Base-by-base conservation (phyloP, 768 basidiomycete species). In the Rhodotorula graminis region DNA sequence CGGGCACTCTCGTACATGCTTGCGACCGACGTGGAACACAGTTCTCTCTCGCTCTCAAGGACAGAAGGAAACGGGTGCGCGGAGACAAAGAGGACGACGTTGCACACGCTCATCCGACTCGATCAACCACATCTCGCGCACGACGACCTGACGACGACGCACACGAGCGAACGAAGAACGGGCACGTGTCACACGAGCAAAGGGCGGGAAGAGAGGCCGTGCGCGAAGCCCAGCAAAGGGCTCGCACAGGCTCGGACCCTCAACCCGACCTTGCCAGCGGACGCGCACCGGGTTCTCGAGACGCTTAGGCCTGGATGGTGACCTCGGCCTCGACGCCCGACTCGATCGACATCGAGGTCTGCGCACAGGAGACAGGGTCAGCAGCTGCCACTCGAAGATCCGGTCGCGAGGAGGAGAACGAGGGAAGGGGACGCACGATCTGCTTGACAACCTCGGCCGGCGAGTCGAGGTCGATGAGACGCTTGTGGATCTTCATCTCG, bases 361-460 rank as follows among this genome's bases (percentile, higher is more conserved):
- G 80, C 8, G 66, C 70, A 37, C 33, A 67, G 37, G 57, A 61
- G 67, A 27, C 52, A 6, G 5, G 16, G 37, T 37, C 37, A 37
- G 37, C 5, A 37, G 37, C 37, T 9, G 37, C n/a, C 37, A 37
- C 9, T 37, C 37, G 37, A 9, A 37, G 37, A 9, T 5, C 5
- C 37, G 19, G 47, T 50, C 65, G 53, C 53, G 25, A 25, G n/a
- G 27, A 23, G 12, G 16, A n/a, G 44, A 37, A 29, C n/a, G n/a
- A n/a, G n/a, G n/a, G n/a, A n/a, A n/a, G 4, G 29, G 27, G 33
- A 85, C 92, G 80, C 78, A 97, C 95, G 80, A 99, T 99, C 84
- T 98, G 95, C 87, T 98, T 99, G 85, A 99, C 96, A 77, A 97
- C 90, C 84, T 98, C 96, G 82, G 91, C 91, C 74, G 94, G 95